These are phyloP conservation scores for Hypoxylon lenormandii DNA, from an alignment of 495 filamentous ascomycete species.

Conservation along the genomic window DNA sequence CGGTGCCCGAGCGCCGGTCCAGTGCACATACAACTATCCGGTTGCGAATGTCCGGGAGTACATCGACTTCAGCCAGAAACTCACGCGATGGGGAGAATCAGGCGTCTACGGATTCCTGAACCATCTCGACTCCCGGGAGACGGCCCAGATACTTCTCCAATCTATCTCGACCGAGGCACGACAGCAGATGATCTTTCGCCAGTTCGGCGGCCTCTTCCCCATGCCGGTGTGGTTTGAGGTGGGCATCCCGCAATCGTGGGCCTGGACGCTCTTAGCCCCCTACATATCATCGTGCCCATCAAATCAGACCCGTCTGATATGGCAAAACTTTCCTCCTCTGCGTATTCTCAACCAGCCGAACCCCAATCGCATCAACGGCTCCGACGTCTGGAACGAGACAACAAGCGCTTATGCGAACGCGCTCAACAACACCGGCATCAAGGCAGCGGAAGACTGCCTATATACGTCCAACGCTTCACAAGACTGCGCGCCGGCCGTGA, in stretches of 20 bases:
- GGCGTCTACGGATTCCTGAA: slow-evolving; percentile 87
- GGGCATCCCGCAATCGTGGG: slow-evolving; percentile 86
- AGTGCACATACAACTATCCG: slow-evolving; percentile 87
- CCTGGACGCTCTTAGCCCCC: slow-evolving; percentile 85
- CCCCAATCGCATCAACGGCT: slow-evolving; percentile 69
- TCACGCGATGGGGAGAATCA: slow-evolving; percentile 84
- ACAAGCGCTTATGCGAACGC: slow-evolving; percentile 63
- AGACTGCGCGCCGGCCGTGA: slow-evolving; percentile 72
- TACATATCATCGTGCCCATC: slow-evolving; percentile 83
- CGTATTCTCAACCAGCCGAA: slow-evolving; percentile 82
- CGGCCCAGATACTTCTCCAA: slow-evolving; percentile 76
- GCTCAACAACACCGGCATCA: slow-evolving; percentile 53
- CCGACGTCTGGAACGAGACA: slow-evolving; percentile 67
- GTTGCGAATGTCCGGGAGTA: slow-evolving; percentile 80
- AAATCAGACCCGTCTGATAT: slow-evolving; percentile 79
- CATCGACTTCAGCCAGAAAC: slow-evolving; percentile 86
- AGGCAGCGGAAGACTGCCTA: slow-evolving; percentile 62
- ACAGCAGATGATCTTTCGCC: slow-evolving; percentile 89
- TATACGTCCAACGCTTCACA: slow-evolving; percentile 63
- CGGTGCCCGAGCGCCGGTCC: slow-evolving; percentile 74
- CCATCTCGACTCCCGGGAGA: slow-evolving; percentile 82
- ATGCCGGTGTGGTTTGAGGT: slow-evolving; percentile 88
- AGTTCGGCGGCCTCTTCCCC: slow-evolving; percentile 84
- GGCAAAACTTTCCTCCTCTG: slow-evolving; percentile 89
- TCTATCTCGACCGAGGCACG: slow-evolving; percentile 86